Conservation (phyloP, 305 asterid genomes). For the Plantago rigida region DNA sequence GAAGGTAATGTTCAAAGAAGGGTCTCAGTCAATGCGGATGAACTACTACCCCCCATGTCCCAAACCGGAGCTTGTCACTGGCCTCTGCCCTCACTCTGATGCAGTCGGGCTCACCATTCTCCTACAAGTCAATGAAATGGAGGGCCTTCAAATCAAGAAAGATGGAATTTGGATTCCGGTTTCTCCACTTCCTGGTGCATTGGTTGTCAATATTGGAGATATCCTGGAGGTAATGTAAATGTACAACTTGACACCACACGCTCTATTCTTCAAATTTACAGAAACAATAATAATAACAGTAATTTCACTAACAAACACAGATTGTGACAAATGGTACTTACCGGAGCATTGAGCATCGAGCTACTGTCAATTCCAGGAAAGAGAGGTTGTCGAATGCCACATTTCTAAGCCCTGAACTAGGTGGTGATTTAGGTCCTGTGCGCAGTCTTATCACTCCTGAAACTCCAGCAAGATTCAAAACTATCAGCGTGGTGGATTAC, state of each 20-base stretch:
- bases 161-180: constrained; percentile 46
- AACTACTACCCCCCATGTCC: constrained; percentile 60
- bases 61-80: constrained; percentile 40
- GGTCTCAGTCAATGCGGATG: constrained; percentile 49
- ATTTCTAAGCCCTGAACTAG: constrained; percentile 27
- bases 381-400: constrained; percentile 46
- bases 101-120: constrained; percentile 50
- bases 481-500: constrained; percentile 27
- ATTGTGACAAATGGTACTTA: constrained; percentile 42
- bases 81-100: constrained; percentile 50
- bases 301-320: constrained; percentile 21
- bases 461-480: constrained; percentile 37
- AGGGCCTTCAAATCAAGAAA: constrained; percentile 43
- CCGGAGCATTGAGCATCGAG: constrained; percentile 46
- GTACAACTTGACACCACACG: neutral
- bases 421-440: constrained; percentile 32
- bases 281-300: neutral
- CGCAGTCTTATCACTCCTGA: constrained; percentile 30
- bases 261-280: neutral
- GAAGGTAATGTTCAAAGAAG: constrained; percentile 27
- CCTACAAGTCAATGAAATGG: constrained; percentile 42
- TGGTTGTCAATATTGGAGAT: constrained; percentile 51
- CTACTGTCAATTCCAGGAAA: constrained; percentile 31
- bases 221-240: constrained; percentile 39
- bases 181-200: constrained; percentile 42